Conservation (phyloP, 2,329 filamentous ascomycete species). For the Teratosphaeriaceae sp. region DNA sequence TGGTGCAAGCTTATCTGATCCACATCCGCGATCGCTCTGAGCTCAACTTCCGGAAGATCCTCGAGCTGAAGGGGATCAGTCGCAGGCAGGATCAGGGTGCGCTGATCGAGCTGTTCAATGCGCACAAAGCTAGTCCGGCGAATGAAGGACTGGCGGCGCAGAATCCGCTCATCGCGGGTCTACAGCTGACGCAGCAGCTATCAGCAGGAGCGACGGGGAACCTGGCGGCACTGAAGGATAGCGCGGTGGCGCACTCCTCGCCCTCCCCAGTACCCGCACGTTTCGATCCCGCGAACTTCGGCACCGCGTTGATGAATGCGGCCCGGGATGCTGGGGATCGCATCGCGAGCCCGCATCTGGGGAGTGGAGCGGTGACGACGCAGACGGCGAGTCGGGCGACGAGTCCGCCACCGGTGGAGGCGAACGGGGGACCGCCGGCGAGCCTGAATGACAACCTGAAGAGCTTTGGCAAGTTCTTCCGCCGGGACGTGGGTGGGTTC, state of each 20-base stretch:
- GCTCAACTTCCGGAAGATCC: slow-evolving; percentile 89
- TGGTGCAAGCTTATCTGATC: slow-evolving; percentile 95
- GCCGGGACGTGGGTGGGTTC: slow-evolving; percentile 69
- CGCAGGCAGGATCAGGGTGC: slow-evolving; percentile 71
- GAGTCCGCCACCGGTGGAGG: slow-evolving; percentile 20
- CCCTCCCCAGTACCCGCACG: slow-evolving; percentile 37
- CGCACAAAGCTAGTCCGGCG: slow-evolving; percentile 62
- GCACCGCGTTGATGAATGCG: slow-evolving; percentile 81
- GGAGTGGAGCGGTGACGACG: slow-evolving; percentile 16
- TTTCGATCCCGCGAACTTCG: slow-evolving; percentile 77
- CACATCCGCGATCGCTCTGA: slow-evolving; percentile 93
- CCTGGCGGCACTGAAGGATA: slow-evolving; percentile 33
- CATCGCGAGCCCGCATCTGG: slow-evolving; percentile 57
- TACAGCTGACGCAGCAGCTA: slow-evolving; percentile 46
- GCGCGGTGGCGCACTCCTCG: slow-evolving; percentile 20
- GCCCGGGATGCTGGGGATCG: slow-evolving; percentile 77
- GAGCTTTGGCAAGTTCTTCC: slow-evolving; percentile 95
- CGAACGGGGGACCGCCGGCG: slow-evolving; percentile 45
- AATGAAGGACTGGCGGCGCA: slow-evolving; percentile 66
- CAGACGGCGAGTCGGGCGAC: slow-evolving; percentile 29
- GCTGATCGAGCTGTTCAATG: slow-evolving; percentile 84
- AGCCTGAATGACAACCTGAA: slow-evolving; percentile 90
- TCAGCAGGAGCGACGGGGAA: slow-evolving; percentile 29
- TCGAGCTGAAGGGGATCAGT: slow-evolving; percentile 89
- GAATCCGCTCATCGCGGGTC: slow-evolving; percentile 58